A percentile compares a stretch with the other conserved stretches of the same genome.
Conservation (phyloP, 2,329 filamentous ascomycete genomes). For the Corynespora cassiicola region DNA sequence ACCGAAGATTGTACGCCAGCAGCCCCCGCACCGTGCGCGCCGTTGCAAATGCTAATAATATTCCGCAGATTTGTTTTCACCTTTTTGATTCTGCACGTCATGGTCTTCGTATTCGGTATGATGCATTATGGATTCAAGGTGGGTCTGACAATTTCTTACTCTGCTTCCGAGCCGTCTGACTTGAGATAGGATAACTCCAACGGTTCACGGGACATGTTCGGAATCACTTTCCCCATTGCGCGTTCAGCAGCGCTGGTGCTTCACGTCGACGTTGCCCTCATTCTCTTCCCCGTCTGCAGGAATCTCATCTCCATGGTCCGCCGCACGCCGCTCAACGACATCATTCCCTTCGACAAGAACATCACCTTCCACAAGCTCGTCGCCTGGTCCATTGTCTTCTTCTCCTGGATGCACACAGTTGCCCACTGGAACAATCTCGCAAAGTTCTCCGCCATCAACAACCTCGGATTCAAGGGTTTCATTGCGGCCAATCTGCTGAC, state of each 20-base stretch:
- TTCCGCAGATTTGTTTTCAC: constrained; percentile 77
- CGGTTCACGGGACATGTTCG: constrained; percentile 71
- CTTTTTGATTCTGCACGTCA: constrained; percentile 74
- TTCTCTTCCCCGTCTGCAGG: constrained; percentile 82
- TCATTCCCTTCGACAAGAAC: constrained; percentile 89
- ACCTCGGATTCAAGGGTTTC: constrained; percentile 79
- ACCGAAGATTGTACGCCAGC: constrained; percentile 74
- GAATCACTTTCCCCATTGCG: constrained; percentile 78
- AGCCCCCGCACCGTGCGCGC: too few relatives aligned
- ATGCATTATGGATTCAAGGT: constrained; percentile 79
- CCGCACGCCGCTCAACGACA: constrained; percentile 82
- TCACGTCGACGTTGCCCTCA: constrained; percentile 80
- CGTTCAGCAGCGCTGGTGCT: constrained; percentile 77
- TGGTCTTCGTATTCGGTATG: constrained; percentile 82
- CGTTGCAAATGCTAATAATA: constrained; percentile 35
- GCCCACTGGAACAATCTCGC: constrained; percentile 89
- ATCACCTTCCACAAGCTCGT: constrained; percentile 87
- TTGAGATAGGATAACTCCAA: constrained; percentile 65
- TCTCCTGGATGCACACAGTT: constrained; percentile 84
- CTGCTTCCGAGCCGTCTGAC: too few relatives aligned
- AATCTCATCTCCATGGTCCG: constrained; percentile 82
- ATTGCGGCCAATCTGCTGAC: constrained; percentile 78
- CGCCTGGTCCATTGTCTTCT: constrained; percentile 88
- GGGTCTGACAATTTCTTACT: constrained; percentile 6
- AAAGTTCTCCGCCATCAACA: constrained; percentile 75